Evolutionary conservation across 371 early-diverging fungal genomes (phyloP), one percentile per base, ranked within the genome.

Genomic region (Rhizomucor miehei): DNA sequence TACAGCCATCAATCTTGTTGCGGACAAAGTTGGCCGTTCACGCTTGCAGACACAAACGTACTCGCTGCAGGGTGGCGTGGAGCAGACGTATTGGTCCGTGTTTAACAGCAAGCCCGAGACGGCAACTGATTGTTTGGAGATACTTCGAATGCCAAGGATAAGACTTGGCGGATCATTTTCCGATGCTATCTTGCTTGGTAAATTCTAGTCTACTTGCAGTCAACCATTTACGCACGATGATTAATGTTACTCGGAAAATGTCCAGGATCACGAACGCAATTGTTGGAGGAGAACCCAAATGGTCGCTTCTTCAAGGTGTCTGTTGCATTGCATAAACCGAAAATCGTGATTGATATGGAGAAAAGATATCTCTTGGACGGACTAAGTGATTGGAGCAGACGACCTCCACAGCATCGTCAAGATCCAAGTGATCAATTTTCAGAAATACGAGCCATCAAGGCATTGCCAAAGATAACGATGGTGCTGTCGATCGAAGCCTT

Each of bases 31-130:
- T 41, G 44, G 38, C 16, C 43, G 49, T 12, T 10, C 49, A 21
- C 54, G 51, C 23, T 25, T 59, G 6, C 47, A 34, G 6, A 60
- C 63, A n/a, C 59, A 66, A 6, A 56, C 54, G 9, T 62, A 63
- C 39, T 57, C 56, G 19, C 17, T 67, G 12, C 63, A 62, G 23
- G 59, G 54, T 19, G 40, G 47, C 23, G 16, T 62, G 0, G 62
- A 62, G 10, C 25, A 48, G 11, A 52, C 52, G 24, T 49, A 51
- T 11, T 62, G 60, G 54, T 53, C 62, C 11, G 34, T 67, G 12
- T 59, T 54, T 19, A 54, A 70, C 38, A 37, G 57, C 11, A 48
- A 51, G 38, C 56, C 44, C 3, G 51, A 61, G 1, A 39, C 54
- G 20, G 57, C 57, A 13, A 57, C 51, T 1, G 57, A 57, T 41